Evolutionary conservation across 257 asterid genomes (phyloP), one percentile per base, ranked within the genome.

Genomic region (Nicotiana attenuata): DNA sequence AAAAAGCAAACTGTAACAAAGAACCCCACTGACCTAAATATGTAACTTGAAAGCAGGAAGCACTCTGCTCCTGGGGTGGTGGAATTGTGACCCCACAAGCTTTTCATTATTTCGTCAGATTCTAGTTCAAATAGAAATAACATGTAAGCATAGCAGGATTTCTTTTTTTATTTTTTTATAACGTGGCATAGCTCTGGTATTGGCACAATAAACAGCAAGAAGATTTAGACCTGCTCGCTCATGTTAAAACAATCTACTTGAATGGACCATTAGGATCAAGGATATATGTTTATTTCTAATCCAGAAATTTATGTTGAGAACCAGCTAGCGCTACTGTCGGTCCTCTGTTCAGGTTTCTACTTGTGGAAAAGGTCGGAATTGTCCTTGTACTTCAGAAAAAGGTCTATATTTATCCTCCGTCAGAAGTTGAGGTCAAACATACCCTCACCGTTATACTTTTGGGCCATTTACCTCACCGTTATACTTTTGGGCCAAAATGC

Each of bases 61-160:
- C 79, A 15, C 61, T 7, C 79, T 47, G 79, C 41, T 50, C 61
- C 22, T 73, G 9, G 75, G 41, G 3, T 45, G 78, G 59, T 20
- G 78, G 78, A 71, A 6, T 71, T 71, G 78, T 69, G 78, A 71
- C 59, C 57, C 57, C 78, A 71, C 35, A 41, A 53, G 59, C 59
- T 41, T 68, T 69, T 20, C 59, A 45, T 41, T n/a, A 24, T 71
- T 71, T 20, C 57, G 7, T 38, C 59, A 15, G 78, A 20, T 71
- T 71, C 35, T 41, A 71, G 57, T 71, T 71, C 35, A 41, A 69
- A 45, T 6, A 20, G n/a, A 71, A 71, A 71, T 45, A 71, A 41
- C 15, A 41, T 20, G 35, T 7, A 71, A 0, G 26, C 33, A 71
- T 53, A 71, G 20, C 78, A 24, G 29, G 78, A 69, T 2, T 41